Evolutionary conservation across 2,329 filamentous ascomycete species (phyloP), one percentile per base, ranked within the genome.

Genomic region (Dendrostoma leiphaemia): DNA sequence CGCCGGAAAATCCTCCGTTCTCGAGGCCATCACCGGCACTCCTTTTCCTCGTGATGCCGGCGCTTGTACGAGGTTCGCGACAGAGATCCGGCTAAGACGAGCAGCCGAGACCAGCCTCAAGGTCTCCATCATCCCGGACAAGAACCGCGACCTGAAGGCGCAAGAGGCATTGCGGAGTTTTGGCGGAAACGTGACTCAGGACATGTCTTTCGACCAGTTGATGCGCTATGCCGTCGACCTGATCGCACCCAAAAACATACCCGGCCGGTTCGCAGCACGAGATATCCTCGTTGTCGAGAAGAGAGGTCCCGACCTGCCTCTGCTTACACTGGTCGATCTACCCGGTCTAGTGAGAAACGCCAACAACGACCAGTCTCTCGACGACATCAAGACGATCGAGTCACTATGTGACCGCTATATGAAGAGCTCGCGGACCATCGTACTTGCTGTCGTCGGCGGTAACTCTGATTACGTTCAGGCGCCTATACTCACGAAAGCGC

Each of bases 21-120:
- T 86, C 2, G 82, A 85, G 61, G 82, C 82, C n/a, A 73, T 87
- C 34, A 84, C 82, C 0, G 81, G 81, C 23, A 82, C 84, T 9
- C 77, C 78, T 0, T 86, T 87, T 43, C 84, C 83, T 0, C 72
- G 79, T 52, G 80, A 82, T 57, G 80, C 81, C 48, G 81, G 77
- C 44, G 74, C 84, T 2, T 87, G 83, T 60, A 87, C 84, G 0
- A 73, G 83, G 17, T 86, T 84, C 56, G 77, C 82, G 4, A 84
- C 82, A 24, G 81, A 85, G 62, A 77, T 85, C 53, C 71, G 81
- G 4, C 69, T 84, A n/a, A 74, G 81, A 58, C 64, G 77, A 61
- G 64, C 77, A 24, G 67, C 75, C 62, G 68, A 78, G 59, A 60
- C 71, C 0, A 72, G 60, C 34, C 67, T 82, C 51, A 76, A 68